These are phyloP conservation scores for Pezicula rhizophila DNA, from an alignment of 2,329 filamentous ascomycete genomes.

Conservation along the genomic window DNA sequence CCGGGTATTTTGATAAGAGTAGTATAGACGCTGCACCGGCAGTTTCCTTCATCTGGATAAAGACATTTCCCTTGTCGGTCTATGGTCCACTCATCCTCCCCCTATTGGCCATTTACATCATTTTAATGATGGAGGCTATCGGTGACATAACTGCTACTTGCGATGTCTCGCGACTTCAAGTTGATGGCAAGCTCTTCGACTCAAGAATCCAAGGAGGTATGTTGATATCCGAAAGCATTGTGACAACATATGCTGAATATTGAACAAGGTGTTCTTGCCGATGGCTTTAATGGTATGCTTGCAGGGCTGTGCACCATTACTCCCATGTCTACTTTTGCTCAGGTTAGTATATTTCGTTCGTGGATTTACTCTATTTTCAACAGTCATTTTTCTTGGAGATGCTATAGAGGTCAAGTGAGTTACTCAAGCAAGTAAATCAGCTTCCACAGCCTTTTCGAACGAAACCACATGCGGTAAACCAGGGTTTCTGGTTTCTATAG, in stretches of 20 bases:
- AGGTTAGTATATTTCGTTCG: too few relatives aligned
- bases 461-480: too few relatives aligned
- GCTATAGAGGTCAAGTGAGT: too few relatives aligned
- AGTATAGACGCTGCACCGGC: slow-evolving; percentile 66
- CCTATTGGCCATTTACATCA: slow-evolving; percentile 62
- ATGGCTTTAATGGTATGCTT: slow-evolving; percentile 69
- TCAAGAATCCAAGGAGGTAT: slow-evolving; percentile 68
- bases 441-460: too few relatives aligned
- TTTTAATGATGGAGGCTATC: slow-evolving; percentile 73
- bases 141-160: slow-evolving; percentile 77
- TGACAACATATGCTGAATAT: too few relatives aligned
- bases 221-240: too few relatives aligned
- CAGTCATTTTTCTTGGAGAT: too few relatives aligned
- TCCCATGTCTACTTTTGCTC: slow-evolving; percentile 74
- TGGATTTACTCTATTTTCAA: too few relatives aligned
- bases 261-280: slow-evolving; percentile 51
- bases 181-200: slow-evolving; percentile 67
- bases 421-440: too few relatives aligned
- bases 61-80: slow-evolving; percentile 66
- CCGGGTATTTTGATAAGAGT: slow-evolving; percentile 71
- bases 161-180: slow-evolving; percentile 71
- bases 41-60: slow-evolving; percentile 71
- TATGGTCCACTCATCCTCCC: slow-evolving; percentile 72
- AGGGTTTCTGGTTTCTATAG: too few relatives aligned
- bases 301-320: slow-evolving; percentile 74